These are phyloP conservation scores for Wallacemonas sp. DNA, from an alignment of 208 protist species.

Conservation along the genomic window DNA sequence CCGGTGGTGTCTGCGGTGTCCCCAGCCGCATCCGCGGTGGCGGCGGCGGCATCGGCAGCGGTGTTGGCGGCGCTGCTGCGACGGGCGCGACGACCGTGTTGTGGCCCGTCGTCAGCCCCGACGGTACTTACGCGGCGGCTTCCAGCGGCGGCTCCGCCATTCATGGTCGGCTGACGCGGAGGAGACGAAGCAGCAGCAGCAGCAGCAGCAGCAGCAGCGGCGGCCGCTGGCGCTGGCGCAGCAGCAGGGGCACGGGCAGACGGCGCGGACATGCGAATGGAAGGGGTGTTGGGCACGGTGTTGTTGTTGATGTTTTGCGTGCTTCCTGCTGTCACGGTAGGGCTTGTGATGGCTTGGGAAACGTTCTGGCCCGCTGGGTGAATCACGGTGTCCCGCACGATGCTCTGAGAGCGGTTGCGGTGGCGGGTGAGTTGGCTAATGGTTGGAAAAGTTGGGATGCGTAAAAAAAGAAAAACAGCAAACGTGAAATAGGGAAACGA, in stretches of 20 bases:
- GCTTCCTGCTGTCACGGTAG: no score
- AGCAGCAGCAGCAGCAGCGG: no score
- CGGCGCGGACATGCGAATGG: no score
- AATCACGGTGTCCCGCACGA: background rate
- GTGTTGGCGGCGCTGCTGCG: slow-evolving; percentile 11
- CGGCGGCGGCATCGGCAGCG: background rate
- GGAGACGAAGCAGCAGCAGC: background rate
- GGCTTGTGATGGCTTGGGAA: no score
- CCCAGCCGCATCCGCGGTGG: background rate
- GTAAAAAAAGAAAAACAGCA: no score
- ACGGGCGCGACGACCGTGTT: slow-evolving; percentile 6
- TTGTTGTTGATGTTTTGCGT: no score
- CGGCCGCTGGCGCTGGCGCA: no score
- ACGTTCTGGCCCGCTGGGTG: no score
- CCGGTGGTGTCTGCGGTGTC: slow-evolving; percentile 3
- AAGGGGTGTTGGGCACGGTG: no score
- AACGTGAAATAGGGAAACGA: no score
- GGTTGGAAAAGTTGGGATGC: no score
- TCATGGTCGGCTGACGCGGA: background rate
- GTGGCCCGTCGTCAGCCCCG: slow-evolving; percentile 1
- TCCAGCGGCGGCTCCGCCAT: background rate
- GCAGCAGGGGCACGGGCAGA: no score
- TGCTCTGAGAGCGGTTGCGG: background rate
- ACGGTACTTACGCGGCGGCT: background rate
- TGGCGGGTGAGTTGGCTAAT: background rate